Evolutionary conservation across 106 monocot species (phyloP), one percentile per base, ranked within the genome.

Genomic region (Dioscorea zingiberensis): DNA sequence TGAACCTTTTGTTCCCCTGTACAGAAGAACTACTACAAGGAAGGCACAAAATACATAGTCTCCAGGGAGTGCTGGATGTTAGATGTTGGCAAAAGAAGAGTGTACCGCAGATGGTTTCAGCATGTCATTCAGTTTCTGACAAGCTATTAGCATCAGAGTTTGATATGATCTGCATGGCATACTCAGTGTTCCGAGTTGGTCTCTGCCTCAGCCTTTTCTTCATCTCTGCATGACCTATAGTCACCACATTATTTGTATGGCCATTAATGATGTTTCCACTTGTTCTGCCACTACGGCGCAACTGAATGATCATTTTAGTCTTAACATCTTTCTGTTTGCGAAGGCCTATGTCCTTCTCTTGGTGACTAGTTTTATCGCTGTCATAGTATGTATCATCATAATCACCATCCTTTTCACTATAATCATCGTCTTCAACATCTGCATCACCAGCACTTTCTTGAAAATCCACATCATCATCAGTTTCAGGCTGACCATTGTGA

Each of bases 181-280:
- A 74, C 19, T 63, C 71, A 15, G 73, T 32, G 49, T 78, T 81
- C 1, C 21, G 69, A 32, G 70, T 72, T 2, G 78, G 81, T 61
- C 81, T 80, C 28, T 81, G 58, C 72, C 84, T 81, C 65, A 84
- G 44, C 76, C 75, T 78, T 59, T 71, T 84, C 73, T 86, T 91
- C 58, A 55, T 83, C 63, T 65, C 78, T 9, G 61, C 74, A 66
- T 48, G 54, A n/a, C 76, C 70, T 48, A 26, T 49, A 23, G 27
- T 44, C 46, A 57, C 63, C 21, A 25, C 76, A 60, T n/a, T 30
- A 16, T 48, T 27, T 24, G 28, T 47, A 32, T 55, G 44, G 25
- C 13, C n/a, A 2, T 47, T 16, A 58, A 64, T 48, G 38, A 21
- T 45, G 26, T 23, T 24, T 5, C 48, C 60, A 24, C 59, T 38